These are phyloP conservation scores for Russula olivacea DNA, from an alignment of 768 basidiomycete species.

Conservation along the genomic window DNA sequence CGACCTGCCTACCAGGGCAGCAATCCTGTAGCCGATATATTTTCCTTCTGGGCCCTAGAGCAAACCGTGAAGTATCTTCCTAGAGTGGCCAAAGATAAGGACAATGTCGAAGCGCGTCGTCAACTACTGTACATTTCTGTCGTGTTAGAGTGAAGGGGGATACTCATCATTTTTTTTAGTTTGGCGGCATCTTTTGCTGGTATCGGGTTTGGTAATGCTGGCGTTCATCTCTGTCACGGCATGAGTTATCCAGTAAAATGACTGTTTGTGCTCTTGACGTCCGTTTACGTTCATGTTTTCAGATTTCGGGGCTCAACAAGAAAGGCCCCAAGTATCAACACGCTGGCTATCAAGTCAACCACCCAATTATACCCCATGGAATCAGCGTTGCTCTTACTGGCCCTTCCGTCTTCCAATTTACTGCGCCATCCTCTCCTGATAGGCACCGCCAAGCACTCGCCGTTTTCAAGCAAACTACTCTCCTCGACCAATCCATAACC, in stretches of 20 bases:
- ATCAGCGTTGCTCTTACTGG: conserved; percentile 87
- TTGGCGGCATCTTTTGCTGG: conserved; percentile 92
- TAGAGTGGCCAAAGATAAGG: conserved; percentile 69
- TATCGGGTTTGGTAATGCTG: conserved; percentile 92
- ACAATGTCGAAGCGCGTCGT: conserved; percentile 75
- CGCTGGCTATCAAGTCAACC: conserved; percentile 77
- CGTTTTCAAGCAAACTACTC: conserved; percentile 65
- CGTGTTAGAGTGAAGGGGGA: neutral
- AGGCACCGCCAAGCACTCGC: conserved; percentile 86
- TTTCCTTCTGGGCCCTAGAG: conserved; percentile 88
- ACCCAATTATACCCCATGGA: conserved; percentile 92
- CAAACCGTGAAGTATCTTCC: conserved; percentile 88
- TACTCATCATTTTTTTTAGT: conserved; percentile 35
- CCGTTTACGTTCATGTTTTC: neutral
- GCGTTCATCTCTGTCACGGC: conserved; percentile 85
- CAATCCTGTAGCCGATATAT: conserved; percentile 93
- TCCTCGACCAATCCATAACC: conserved; percentile 62
- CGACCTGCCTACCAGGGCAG: conserved; percentile 92
- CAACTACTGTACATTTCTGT: conserved; percentile 74
- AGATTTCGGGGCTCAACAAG: conserved; percentile 95
- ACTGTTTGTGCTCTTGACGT: neutral
- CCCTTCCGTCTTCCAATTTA: conserved; percentile 94
- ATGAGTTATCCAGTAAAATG: conserved; percentile 75
- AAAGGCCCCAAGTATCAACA: conserved; percentile 89
- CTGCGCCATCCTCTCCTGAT: conserved; percentile 86